Evolutionary conservation across 108 stramenopile species (phyloP).

Genomic region (Cyclotella baltica): DNA sequence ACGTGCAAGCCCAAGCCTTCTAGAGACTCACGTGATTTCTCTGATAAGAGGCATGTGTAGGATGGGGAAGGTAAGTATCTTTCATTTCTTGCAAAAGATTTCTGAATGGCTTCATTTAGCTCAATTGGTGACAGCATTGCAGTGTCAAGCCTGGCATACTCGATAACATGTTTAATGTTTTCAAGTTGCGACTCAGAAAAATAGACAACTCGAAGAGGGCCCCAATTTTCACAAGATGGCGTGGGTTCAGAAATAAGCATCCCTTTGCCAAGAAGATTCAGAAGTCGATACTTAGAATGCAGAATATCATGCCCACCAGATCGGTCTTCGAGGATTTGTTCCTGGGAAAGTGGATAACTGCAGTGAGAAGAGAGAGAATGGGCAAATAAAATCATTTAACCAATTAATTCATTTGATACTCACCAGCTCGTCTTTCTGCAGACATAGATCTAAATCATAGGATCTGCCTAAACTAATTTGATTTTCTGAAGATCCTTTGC

Average conservation of each 20-base stretch:
- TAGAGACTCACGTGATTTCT: too few species aligned
- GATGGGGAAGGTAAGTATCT: too few species aligned
- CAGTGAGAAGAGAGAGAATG: background rate
- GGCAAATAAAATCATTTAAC: background rate
- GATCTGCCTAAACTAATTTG: background rate
- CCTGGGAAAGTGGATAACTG: background rate
- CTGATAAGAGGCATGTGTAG: too few species aligned
- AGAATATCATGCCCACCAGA: background rate
- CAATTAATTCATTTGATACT: background rate
- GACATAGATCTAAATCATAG: conserved; percentile 2
- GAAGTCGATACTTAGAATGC: background rate
- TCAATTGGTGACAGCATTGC: too few species aligned
- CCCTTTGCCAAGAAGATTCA: background rate
- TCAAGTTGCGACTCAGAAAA: too few species aligned
- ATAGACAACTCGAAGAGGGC: too few species aligned
- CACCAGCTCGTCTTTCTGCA: background rate
- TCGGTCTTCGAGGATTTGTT: background rate
- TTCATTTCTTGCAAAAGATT: too few species aligned
- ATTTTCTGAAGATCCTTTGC: background rate
- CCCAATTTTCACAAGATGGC: background rate
- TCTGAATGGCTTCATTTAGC: too few species aligned
- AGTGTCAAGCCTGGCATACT: too few species aligned
- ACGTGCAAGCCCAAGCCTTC: too few species aligned
- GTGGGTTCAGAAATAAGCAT: too few species aligned
- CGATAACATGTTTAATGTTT: too few species aligned